Percentiles rank a stretch among this genome's conserved stretches.
Evolutionary conservation across 257 asterid genomes (phyloP).

Genomic region (Galeopsis tetrahit): DNA sequence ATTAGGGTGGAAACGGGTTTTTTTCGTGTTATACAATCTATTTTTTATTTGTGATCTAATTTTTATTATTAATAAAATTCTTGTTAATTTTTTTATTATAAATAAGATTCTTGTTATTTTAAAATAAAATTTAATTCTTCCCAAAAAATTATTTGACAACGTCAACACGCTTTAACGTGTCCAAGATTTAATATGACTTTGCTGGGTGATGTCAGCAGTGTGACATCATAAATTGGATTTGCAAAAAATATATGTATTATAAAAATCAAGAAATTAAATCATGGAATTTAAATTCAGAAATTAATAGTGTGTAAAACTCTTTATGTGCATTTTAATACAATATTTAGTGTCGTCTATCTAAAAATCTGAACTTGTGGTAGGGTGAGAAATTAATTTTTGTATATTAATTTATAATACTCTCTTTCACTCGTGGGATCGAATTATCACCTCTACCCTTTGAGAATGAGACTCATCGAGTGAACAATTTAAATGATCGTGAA

Average conservation of each 20-base stretch:
- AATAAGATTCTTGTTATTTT: neutral
- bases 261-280: neutral
- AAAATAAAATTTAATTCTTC: neutral
- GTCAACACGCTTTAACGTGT: constrained; percentile 39
- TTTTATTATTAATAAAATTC: neutral
- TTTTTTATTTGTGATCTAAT: too few species aligned
- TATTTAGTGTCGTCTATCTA: too few species aligned
- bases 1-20: neutral
- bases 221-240: constrained; percentile 17
- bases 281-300: too few species aligned
- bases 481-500: too few species aligned
- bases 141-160: neutral
- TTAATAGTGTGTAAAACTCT: too few species aligned
- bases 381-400: too few species aligned
- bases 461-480: too few species aligned
- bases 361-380: too few species aligned
- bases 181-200: constrained; percentile 2
- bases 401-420: too few species aligned
- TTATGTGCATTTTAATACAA: too few species aligned
- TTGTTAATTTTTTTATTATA: neutral
- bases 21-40: neutral
- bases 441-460: too few species aligned
- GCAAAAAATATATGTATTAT: neutral
- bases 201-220: neutral
- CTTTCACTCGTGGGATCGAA: too few species aligned